A percentile compares a stretch with the other conserved stretches of the same genome.
Conservation (phyloP, 352 stramenopile species). For the Pythium chondricola region DNA sequence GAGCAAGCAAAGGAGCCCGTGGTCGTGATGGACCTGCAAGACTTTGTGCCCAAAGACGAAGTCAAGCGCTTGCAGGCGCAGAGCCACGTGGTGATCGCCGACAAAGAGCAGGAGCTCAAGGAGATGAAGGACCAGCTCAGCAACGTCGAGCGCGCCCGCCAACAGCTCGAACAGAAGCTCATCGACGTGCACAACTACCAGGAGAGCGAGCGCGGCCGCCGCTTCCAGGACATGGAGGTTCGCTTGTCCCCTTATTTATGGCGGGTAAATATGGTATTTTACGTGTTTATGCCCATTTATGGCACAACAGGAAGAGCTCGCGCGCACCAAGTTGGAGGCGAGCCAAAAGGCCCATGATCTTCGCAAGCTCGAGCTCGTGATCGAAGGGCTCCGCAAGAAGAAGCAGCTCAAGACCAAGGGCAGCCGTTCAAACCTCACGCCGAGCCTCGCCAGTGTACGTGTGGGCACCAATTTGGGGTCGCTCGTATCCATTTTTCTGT, state of each 20-base stretch:
- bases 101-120: conserved; percentile 24
- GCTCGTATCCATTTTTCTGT: no score
- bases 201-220: conserved; percentile 48
- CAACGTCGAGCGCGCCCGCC: conserved; percentile 43
- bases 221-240: conserved; percentile 55
- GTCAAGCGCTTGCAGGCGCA: conserved; percentile 40
- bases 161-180: conserved; percentile 50
- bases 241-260: background rate
- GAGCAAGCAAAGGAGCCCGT: conserved; percentile 21
- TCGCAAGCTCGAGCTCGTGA: conserved; percentile 16
- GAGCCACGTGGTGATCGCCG: conserved; percentile 29
- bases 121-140: conserved; percentile 27
- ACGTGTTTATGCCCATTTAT: no score
- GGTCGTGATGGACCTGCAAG: conserved; percentile 56
- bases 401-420: conserved; percentile 3
- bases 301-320: conserved; percentile 13
- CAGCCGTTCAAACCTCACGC: conserved; percentile 7
- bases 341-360: conserved; percentile 16
- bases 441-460: conserved; percentile 8
- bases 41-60: conserved; percentile 60
- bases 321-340: conserved; percentile 15
- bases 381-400: conserved; percentile 8
- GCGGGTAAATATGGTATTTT: no score
- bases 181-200: conserved; percentile 67
- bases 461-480: background rate